Conservation (phyloP, 2,329 filamentous ascomycete genomes). For the Chrysosporium queenslandicum region DNA sequence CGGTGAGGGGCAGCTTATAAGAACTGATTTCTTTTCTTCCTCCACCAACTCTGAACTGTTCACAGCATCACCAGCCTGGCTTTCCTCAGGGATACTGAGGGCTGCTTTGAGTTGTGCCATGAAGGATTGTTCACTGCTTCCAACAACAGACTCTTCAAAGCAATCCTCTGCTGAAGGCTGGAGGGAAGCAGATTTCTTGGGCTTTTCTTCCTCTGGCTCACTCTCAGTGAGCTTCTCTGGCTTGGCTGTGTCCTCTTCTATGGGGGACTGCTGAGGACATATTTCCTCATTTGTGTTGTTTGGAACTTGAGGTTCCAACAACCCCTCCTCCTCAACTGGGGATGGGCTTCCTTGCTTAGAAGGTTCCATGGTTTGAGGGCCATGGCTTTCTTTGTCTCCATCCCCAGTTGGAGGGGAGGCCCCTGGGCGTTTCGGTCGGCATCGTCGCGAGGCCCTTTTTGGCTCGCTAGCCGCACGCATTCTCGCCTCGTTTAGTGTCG, state of each 20-base stretch:
- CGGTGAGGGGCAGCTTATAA: neutral
- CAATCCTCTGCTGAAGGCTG: neutral
- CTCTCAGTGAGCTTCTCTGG: neutral
- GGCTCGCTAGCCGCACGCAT: neutral
- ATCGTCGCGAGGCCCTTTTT: conserved; percentile 1
- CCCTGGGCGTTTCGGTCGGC: neutral
- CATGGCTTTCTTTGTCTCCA: neutral
- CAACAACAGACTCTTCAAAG: neutral
- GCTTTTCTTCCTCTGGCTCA: neutral
- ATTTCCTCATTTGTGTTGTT: neutral
- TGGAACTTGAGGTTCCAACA: neutral
- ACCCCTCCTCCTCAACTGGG: neutral
- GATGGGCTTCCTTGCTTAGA: neutral
- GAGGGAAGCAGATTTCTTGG: neutral
- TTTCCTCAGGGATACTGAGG: conserved; percentile 9
- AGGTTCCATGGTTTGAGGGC: neutral
- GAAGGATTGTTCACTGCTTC: conserved; percentile 1
- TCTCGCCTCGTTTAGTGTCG: neutral
- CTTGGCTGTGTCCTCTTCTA: neutral
- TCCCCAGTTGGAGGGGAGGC: neutral
- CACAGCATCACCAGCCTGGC: neutral
- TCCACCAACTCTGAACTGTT: neutral
- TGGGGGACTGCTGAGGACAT: neutral
- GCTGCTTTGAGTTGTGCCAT: conserved; percentile 13
- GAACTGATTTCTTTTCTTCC: neutral